A percentile compares a stretch with the other conserved stretches of the same genome.
Conservation (phyloP, 2,329 filamentous ascomycete species). For the Tolypocladium sp. region DNA sequence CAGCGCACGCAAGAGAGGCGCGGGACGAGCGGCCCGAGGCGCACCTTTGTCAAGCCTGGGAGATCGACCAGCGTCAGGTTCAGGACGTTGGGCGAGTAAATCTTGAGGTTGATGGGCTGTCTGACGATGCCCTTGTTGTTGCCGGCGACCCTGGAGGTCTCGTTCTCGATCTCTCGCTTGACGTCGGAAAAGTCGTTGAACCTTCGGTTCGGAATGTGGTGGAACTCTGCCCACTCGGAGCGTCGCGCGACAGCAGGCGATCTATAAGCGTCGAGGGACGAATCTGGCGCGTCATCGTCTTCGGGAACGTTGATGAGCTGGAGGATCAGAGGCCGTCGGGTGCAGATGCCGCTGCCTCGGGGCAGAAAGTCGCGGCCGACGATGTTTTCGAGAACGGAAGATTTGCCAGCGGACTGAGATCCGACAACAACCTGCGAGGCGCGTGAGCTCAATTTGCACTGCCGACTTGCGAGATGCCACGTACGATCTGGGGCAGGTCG, state of each 20-base stretch:
- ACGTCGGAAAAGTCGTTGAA: conserved; percentile 91
- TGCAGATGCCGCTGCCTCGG: conserved; percentile 93
- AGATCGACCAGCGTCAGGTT: conserved; percentile 95
- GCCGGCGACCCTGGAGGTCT: conserved; percentile 84
- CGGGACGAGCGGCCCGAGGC: conserved; percentile 6
- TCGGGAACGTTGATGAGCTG: conserved; percentile 95
- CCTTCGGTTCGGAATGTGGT: conserved; percentile 81
- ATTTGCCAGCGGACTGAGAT: conserved; percentile 97
- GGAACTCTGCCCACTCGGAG: conserved; percentile 86
- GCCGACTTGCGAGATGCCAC: conserved; percentile 19
- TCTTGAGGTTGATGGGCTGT: conserved; percentile 95
- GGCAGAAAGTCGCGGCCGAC: conserved; percentile 96
- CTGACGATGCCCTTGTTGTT: conserved; percentile 98
- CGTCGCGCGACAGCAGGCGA: conserved; percentile 61
- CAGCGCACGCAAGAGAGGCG: conserved; percentile 6
- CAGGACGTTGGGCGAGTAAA: conserved; percentile 93
- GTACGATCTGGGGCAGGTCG: conserved; percentile 94
- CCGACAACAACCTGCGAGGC: conserved; percentile 79
- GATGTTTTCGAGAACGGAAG: conserved; percentile 96
- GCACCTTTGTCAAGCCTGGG: conserved; percentile 86
- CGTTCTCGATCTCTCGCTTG: conserved; percentile 92
- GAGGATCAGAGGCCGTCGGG: conserved; percentile 84
- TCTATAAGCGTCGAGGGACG: conserved; percentile 62
- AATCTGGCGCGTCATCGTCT: conserved; percentile 58
- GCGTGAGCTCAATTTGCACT: conserved; percentile 7